These are phyloP conservation scores for Rhododendron mucronatum DNA, from an alignment of 148 eudicot genomes.

Conservation along the genomic window DNA sequence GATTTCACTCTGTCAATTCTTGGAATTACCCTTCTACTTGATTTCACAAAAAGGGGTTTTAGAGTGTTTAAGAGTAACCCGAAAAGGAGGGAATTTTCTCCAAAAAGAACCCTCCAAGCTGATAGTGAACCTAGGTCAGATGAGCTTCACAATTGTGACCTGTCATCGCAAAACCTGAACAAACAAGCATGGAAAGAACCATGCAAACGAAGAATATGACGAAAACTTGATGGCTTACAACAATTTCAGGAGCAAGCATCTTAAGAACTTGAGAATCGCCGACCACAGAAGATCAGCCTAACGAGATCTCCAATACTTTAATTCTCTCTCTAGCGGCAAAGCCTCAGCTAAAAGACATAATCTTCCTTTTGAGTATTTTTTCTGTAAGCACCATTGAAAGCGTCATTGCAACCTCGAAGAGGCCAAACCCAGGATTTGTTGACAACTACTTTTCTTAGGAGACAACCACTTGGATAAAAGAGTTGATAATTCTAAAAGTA, in stretches of 20 bases:
- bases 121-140: neutral
- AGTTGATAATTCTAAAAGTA: neutral
- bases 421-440: neutral
- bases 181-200: neutral
- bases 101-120: neutral
- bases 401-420: neutral
- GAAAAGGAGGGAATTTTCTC: neutral
- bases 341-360: neutral
- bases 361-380: neutral
- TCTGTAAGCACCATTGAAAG: neutral
- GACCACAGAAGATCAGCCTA: neutral
- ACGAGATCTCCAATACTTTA: neutral
- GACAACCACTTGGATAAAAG: neutral
- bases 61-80: neutral
- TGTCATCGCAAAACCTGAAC: neutral
- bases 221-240: neutral
- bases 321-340: neutral
- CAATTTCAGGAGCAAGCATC: neutral
- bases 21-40: constrained; percentile 2
- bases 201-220: neutral
- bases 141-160: neutral
- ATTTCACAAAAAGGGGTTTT: neutral
- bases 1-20: neutral
- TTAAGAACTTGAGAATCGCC: neutral
- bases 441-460: neutral